phyloP scores from a whole-genome alignment of 371 early-diverging fungal species.

The Mucor saturninus region DNA sequence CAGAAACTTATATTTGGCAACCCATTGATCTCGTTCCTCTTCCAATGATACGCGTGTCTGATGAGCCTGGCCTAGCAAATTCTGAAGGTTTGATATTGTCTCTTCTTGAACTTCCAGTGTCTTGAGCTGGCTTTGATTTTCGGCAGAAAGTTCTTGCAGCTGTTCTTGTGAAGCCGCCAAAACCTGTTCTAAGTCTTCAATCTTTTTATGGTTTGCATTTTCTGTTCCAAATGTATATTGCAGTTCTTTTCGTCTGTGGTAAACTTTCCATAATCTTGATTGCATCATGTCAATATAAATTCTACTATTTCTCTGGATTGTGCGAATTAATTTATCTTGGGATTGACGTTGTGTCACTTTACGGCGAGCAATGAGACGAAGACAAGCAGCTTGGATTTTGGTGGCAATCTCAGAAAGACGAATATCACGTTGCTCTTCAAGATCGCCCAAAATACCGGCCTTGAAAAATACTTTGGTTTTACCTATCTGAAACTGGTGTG shows the following conservation, averaged over 20 bases:
- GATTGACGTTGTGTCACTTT: slow-evolving; percentile 72
- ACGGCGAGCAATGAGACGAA: slow-evolving; percentile 84
- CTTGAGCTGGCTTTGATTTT: slow-evolving; percentile 54
- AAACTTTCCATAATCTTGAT: slow-evolving; percentile 97
- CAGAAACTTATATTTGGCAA: slow-evolving; percentile 60
- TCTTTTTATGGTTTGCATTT: slow-evolving; percentile 59
- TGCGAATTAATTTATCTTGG: slow-evolving; percentile 84
- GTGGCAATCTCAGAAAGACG: slow-evolving; percentile 83
- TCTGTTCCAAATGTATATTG: slow-evolving; percentile 86
- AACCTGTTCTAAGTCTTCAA: slow-evolving; percentile 50
- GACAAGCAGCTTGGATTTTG: slow-evolving; percentile 87
- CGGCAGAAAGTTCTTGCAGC: slow-evolving; percentile 49
- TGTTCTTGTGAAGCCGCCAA: slow-evolving; percentile 59
- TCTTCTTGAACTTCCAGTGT: slow-evolving; percentile 38
- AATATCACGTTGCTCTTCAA: slow-evolving; percentile 94
- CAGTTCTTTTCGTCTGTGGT: slow-evolving; percentile 97
- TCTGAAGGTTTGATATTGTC: slow-evolving; percentile 45
- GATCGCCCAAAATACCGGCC: slow-evolving; percentile 82
- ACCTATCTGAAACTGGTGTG: slow-evolving; percentile 90
- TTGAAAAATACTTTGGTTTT: slow-evolving; percentile 98
- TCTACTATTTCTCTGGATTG: slow-evolving; percentile 92
- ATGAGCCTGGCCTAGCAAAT: slow-evolving; percentile 41
- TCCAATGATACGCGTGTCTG: slow-evolving; percentile 28
- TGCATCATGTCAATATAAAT: slow-evolving; percentile 88
- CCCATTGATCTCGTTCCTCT: slow-evolving; percentile 65